Evolutionary conservation across 164 flowering plant species (phyloP), one percentile per base, ranked within the genome.

Genomic region (Nymphaea colorata): DNA sequence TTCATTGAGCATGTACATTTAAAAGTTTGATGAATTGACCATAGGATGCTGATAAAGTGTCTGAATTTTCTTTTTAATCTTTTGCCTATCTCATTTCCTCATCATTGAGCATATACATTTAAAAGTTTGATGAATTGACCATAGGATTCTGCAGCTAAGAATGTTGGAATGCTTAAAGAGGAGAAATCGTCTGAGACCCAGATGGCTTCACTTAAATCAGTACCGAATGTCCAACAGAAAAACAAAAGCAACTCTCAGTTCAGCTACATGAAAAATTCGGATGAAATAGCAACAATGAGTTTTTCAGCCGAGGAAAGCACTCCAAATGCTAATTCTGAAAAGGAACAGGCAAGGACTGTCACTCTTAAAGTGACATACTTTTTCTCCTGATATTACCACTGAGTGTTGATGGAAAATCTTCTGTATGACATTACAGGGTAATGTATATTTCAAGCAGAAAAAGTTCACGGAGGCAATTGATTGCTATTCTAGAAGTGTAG

Each of bases 401-500:
- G 7, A 7, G 64, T n/a, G 8, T 36, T 5, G 64, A 61, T n/a
- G 36, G 6, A n/a, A 36, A 3, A 64, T 36, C 6, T 44, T 44
- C 15, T 16, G 55, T 47, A 7, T 47, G 55, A 47, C 12, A 42
- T 69, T 53, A 11, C 75, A 93, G 98, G 99, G 99, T 2, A 91
- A 94, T 73, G 97, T 89, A 74, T 86, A 71, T 77, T 94, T 91
- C 71, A 94, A 94, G 86, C 89, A 88, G 75, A 94, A 88, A 77
- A 94, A 94, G 71, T 94, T 77, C 73, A 86, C 82, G 57, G 86
- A 91, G 74, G 95, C 97, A 44, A 84, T 90, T 73, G 97, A 94
- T 17, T 90, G 97, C 76, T 91, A 94, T 72, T 94, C 99, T 62
- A 86, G 91, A 78, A 94, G 99, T 86, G 87, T 94, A 74, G 97